These are phyloP conservation scores for Corymbia maculata DNA, from an alignment of 345 rosid genomes.

Conservation along the genomic window DNA sequence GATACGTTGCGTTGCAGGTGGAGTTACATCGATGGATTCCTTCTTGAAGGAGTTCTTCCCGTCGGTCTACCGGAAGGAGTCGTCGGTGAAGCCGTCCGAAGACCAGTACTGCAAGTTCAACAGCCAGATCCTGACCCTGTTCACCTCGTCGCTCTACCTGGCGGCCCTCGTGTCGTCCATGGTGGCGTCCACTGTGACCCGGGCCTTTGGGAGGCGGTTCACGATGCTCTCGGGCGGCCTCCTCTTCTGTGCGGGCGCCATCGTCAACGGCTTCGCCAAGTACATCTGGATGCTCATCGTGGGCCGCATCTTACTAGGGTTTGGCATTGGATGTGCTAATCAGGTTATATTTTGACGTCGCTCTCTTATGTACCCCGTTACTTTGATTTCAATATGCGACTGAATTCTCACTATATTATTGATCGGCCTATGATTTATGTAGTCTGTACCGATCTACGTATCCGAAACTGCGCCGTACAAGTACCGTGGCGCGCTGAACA, in stretches of 20 bases:
- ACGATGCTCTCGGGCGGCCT: conserved; percentile 12
- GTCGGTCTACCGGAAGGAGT: conserved; percentile 6
- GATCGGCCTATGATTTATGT: background rate
- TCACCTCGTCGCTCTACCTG: conserved; percentile 29
- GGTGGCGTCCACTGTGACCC: background rate
- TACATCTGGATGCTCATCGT: conserved; percentile 15
- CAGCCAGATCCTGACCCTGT: conserved; percentile 17
- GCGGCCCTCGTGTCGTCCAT: conserved; percentile 21
- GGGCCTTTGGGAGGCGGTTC: conserved; percentile 4
- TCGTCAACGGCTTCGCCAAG: conserved; percentile 14
- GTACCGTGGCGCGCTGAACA: conserved; percentile 18
- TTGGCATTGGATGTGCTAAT: conserved; percentile 24
- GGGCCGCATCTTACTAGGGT: conserved; percentile 23
- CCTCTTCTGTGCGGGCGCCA: conserved; percentile 16
- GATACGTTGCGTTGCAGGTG: conserved; percentile 4
- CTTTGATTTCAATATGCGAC: background rate
- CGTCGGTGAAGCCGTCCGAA: conserved; percentile 7
- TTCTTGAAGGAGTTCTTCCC: conserved; percentile 29
- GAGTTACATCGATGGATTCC: conserved; percentile 29
- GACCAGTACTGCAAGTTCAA: conserved; percentile 28
- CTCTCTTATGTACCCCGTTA: background rate
- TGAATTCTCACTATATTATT: background rate
- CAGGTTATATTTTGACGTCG: conserved; percentile 5
- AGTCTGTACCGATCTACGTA: conserved; percentile 27
- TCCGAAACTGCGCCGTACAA: conserved; percentile 24